Evolutionary conservation across 331 rosid genomes (phyloP), one percentile per base, ranked within the genome.

Genomic region (Cydonia oblonga): DNA sequence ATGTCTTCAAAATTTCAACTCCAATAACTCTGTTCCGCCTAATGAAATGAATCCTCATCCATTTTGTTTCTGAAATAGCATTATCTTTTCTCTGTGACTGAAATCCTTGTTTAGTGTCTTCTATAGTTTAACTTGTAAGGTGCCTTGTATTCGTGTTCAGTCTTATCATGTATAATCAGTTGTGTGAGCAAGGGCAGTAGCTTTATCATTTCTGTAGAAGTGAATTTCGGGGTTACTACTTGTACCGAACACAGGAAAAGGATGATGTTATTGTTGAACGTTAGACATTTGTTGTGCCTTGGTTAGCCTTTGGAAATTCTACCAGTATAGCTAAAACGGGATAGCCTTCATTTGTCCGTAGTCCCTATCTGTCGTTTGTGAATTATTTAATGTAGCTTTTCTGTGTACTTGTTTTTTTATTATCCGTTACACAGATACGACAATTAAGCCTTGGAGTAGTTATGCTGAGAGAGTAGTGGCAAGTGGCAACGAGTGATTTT

Each of bases 11-110:
- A 19, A 53, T 69, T 60, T 62, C 60, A 69, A 69, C 69, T 24
- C 40, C 61, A 72, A 40, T 22, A 69, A 30, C 69, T 63, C 68
- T 12, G 16, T 42, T 42, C 66, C 24, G 79, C 75, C 62, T 19
- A 14, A 32, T 32, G 40, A 52, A 69, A 53, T 19, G 23, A 20
- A 52, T 66, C 32, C 74, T 51, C 46, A 42, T 60, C 46, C 44
- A 33, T 49, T 80, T 81, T 29, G 78, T 75, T 72, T 78, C 53
- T 9, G 66, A 61, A 71, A 33, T 78, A 49, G 70, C 63, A 61
- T 71, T 26, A 29, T 76, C 73, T 46, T 24, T 60, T 71, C 52
- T 12, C 60, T 29, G 32, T 58, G 11, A 74, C 44, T 71, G 53
- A 56, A 53, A 26, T 18, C 61, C 69, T 63, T 69, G 52, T 74